Conservation (phyloP, 1,284 basidiomycete species). For the Cryptococcus sp. region DNA sequence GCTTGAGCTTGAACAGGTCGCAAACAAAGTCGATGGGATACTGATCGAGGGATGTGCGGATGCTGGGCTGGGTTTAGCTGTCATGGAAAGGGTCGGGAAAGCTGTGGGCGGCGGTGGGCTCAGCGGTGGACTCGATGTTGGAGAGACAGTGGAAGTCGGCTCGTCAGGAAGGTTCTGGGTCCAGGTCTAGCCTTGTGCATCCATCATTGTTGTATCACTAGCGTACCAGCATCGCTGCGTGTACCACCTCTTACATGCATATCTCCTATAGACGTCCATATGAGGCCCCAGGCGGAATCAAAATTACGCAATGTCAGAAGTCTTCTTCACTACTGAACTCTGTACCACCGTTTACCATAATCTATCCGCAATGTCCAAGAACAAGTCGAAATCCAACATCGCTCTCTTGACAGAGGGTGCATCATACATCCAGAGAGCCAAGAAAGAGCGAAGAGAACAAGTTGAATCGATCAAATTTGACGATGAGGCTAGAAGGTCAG, state of each 20-base stretch:
- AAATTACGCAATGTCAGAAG: no score
- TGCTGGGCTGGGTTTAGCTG: conserved; percentile 78
- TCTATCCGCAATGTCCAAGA: conserved; percentile 2
- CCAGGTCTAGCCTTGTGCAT: conserved; percentile 10
- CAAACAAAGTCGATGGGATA: conserved; percentile 69
- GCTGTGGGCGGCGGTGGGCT: conserved; percentile 63
- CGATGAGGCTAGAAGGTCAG: conserved; percentile 44
- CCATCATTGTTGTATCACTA: not conserved
- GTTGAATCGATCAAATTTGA: conserved; percentile 50
- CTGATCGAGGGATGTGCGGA: conserved; percentile 82
- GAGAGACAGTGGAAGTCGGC: conserved; percentile 9
- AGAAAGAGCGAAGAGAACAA: conserved; percentile 41
- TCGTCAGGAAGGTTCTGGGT: conserved; percentile 23
- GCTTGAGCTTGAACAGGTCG: conserved; percentile 62
- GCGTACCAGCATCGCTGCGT: not conserved
- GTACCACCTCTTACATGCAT: not conserved
- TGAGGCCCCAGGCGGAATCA: no score
- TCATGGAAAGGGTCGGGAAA: conserved; percentile 97
- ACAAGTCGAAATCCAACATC: conserved; percentile 47
- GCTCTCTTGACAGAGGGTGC: conserved; percentile 47
- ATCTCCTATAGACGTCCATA: not conserved
- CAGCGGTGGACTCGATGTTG: conserved; percentile 25
- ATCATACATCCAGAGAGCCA: conserved; percentile 45
- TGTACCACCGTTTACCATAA: no score
- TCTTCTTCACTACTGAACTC: no score